These are phyloP conservation scores for Blastobotrys parvus DNA, from an alignment of 805 yeast species.

Conservation along the genomic window DNA sequence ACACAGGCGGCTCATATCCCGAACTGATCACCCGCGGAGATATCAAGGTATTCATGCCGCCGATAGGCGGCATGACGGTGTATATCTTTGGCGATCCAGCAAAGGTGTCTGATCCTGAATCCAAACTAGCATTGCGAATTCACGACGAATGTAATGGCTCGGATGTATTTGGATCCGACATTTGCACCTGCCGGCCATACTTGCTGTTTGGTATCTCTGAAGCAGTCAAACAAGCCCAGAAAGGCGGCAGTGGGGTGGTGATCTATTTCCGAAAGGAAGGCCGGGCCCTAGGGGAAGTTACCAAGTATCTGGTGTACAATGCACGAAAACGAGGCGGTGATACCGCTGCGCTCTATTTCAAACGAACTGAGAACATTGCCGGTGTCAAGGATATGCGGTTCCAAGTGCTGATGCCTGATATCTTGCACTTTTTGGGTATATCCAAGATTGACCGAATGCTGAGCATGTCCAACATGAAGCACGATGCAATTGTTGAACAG, in stretches of 20 bases:
- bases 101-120: slow-evolving; percentile 42
- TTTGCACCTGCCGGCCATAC: slow-evolving; percentile 64
- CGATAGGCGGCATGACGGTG: slow-evolving; percentile 61
- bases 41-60: slow-evolving; percentile 56
- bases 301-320: slow-evolving; percentile 60
- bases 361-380: slow-evolving; percentile 62
- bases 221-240: slow-evolving; percentile 61
- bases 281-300: slow-evolving; percentile 61
- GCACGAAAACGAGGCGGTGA: slow-evolving; percentile 66
- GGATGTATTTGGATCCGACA: slow-evolving; percentile 60
- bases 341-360: slow-evolving; percentile 59
- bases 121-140: slow-evolving; percentile 48
- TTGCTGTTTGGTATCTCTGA: slow-evolving; percentile 58
- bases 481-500: slow-evolving; percentile 60
- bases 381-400: slow-evolving; percentile 68
- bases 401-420: slow-evolving; percentile 65
- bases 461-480: slow-evolving; percentile 66
- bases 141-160: slow-evolving; percentile 68
- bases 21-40: slow-evolving; percentile 62
- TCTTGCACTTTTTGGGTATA: slow-evolving; percentile 58
- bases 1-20: slow-evolving; percentile 65
- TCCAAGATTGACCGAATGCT: slow-evolving; percentile 57
- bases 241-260: slow-evolving; percentile 57
- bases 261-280: slow-evolving; percentile 64
- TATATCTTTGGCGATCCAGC: slow-evolving; percentile 59